Base-by-base conservation (phyloP, 1,139 yeast species). In the Protomyces inundatus region DNA sequence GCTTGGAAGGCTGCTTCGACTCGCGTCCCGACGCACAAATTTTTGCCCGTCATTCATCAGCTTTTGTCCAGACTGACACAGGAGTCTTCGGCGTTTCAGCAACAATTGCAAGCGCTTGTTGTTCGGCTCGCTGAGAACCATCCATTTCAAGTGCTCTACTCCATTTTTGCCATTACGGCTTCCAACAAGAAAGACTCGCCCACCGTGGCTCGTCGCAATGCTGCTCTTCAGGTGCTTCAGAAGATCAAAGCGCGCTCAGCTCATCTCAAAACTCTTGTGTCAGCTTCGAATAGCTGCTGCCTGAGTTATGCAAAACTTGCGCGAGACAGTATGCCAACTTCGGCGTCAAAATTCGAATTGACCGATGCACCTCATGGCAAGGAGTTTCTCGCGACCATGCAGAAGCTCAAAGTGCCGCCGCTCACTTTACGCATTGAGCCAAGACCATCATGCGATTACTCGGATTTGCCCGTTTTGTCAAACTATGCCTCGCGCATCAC, bases 11-110 rank as follows among this genome's bases (percentile, higher is more conserved):
- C 65, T 30, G 67, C 70, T n/a, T 67, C 73, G 0, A 75, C 79
- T 16, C 73, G 81, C 3, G 75, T 89, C 37, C 87, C 95, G 0
- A 78, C 82, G 30, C 77, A 79, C 70, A 85, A 85, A 69, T 81
- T 90, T 64, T 79, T 89, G 3, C 83, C 90, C 0, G 90, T 97
- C 96, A 79, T 86, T 54, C 85, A 88, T 65, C 98, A 93, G 72
- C 78, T 93, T 55, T 80, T 89, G 4, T 89, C 98, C 0, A 79
- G 96, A 65, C 73, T 91, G 32, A 77, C 84, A 0, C 74, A 74
- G 46, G 87, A 82, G 32, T 66, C 70, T 0, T 71, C 79, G 5
- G 70, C 68, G 0, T 90, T 90, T 70, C 97, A 90, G 70, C 69
- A 66, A 0, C 72, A 81, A 0, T 75, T 93, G 51, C 80, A 80